Percentiles rank a stretch among this genome's conserved stretches.
These are phyloP conservation scores for Hypholoma fasciculare DNA, from an alignment of 768 basidiomycete genomes.

Conservation along the genomic window DNA sequence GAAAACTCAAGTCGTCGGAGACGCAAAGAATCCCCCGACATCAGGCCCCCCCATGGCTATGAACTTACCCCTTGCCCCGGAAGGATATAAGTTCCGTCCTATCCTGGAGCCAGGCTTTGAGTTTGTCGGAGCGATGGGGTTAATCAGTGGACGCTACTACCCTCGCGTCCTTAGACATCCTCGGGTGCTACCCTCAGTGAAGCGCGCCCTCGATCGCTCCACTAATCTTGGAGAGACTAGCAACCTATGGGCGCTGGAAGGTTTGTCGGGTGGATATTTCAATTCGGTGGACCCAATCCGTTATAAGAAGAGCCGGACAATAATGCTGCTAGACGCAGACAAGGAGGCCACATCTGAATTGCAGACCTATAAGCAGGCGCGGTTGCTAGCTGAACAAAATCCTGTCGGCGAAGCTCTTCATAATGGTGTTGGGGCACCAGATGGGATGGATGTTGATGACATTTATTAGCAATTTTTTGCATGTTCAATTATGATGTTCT, in stretches of 20 bases:
- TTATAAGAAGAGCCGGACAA: conserved; percentile 50
- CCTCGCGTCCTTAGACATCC: conserved; percentile 70
- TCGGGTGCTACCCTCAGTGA: conserved; percentile 43
- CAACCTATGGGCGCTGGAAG: conserved; percentile 73
- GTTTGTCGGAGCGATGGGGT: conserved; percentile 63
- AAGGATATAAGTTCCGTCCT: conserved; percentile 67
- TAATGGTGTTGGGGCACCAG: conserved; percentile 14
- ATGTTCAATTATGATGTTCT: too few relatives aligned
- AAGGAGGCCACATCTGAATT: conserved; percentile 43
- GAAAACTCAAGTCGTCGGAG: too few relatives aligned
- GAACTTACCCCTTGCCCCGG: conserved; percentile 56
- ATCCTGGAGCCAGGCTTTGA: conserved; percentile 65
- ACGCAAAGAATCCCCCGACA: neutral
- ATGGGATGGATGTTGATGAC: conserved; percentile 24
- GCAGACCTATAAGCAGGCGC: conserved; percentile 35
- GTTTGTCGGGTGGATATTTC: conserved; percentile 62
- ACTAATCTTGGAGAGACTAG: conserved; percentile 37
- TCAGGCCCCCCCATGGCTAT: conserved; percentile 8
- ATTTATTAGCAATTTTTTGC: neutral
- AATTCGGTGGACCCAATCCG: conserved; percentile 70
- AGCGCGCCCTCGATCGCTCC: conserved; percentile 30
- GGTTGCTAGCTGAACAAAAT: conserved; percentile 26
- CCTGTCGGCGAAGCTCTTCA: neutral
- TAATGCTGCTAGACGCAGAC: conserved; percentile 68
- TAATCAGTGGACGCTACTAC: conserved; percentile 83